Percentiles rank a stretch among this genome's conserved stretches.
phyloP scores from a whole-genome alignment of 2,329 filamentous ascomycete species.

The Albophoma yamanashiensis region DNA sequence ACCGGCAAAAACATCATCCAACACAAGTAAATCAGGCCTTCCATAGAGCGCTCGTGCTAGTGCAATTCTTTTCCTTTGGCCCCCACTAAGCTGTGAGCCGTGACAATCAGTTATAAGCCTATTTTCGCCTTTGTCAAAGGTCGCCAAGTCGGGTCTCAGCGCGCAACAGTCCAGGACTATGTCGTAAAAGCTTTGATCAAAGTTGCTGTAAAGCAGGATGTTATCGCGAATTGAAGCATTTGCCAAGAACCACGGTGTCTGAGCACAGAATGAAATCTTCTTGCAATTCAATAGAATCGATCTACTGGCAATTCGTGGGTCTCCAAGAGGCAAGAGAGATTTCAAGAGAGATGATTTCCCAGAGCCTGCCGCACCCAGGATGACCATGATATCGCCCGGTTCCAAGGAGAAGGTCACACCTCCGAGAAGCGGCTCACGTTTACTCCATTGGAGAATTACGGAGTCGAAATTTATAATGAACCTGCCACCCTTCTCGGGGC shows the following conservation, averaged over 20 bases:
- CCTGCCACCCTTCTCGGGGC: neutral
- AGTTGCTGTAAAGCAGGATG: neutral
- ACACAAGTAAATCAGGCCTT: neutral
- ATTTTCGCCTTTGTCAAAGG: neutral
- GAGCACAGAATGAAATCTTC: neutral
- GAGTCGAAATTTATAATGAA: neutral
- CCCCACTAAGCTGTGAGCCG: constrained; percentile 2
- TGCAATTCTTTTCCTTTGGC: constrained; percentile 2
- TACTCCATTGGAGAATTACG: neutral
- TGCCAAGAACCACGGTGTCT: constrained; percentile 1
- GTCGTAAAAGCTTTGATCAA: neutral
- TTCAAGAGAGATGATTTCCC: neutral
- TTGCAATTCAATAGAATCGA: neutral
- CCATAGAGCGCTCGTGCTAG: constrained; percentile 3
- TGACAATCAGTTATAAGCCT: neutral
- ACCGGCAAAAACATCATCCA: constrained; percentile 3
- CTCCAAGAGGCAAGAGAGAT: neutral
- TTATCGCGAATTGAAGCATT: neutral
- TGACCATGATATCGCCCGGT: neutral
- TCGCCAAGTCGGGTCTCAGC: neutral
- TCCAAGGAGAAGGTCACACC: neutral
- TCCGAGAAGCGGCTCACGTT: neutral
- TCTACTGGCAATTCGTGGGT: neutral
- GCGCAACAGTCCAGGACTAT: neutral
- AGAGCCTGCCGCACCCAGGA: neutral